Conservation (phyloP, 2,329 filamentous ascomycete genomes). For the Cladobotryum protrusum region DNA sequence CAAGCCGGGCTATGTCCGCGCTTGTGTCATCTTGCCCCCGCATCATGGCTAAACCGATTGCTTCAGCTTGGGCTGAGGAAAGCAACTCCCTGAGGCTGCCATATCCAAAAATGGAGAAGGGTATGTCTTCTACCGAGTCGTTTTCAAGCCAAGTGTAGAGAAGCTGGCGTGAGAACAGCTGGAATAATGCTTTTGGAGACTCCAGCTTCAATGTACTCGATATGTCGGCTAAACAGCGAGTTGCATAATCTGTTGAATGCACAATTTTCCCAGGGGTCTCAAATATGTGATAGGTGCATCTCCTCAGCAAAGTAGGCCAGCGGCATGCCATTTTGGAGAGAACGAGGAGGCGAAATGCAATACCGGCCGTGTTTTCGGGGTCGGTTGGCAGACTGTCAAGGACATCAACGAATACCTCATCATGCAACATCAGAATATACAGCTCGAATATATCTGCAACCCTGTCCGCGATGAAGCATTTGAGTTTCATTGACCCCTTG, state of each 20-base stretch:
- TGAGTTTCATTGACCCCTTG: slow-evolving; percentile 61
- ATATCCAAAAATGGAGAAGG: slow-evolving; percentile 82
- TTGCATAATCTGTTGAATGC: slow-evolving; percentile 62
- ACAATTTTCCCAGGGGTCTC: slow-evolving; percentile 74
- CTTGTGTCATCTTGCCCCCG: slow-evolving; percentile 62
- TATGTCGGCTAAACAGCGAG: slow-evolving; percentile 61
- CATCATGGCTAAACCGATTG: slow-evolving; percentile 76
- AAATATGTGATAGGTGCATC: slow-evolving; percentile 89
- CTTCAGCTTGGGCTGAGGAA: slow-evolving; percentile 65
- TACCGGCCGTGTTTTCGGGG: slow-evolving; percentile 67
- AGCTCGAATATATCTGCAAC: slow-evolving; percentile 71
- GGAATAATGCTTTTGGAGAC: slow-evolving; percentile 66
- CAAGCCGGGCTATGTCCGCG: slow-evolving; percentile 50
- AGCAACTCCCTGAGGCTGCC: slow-evolving; percentile 61
- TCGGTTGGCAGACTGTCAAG: slow-evolving; percentile 72
- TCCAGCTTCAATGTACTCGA: slow-evolving; percentile 58
- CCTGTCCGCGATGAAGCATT: slow-evolving; percentile 65
- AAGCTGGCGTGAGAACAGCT: slow-evolving; percentile 79
- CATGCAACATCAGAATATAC: slow-evolving; percentile 77
- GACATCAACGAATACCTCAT: slow-evolving; percentile 78
- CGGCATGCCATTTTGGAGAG: slow-evolving; percentile 69
- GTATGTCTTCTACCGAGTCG: slow-evolving; percentile 63
- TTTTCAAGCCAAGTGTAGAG: slow-evolving; percentile 82
- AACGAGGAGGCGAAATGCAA: slow-evolving; percentile 73
- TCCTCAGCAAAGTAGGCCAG: slow-evolving; percentile 81